phyloP scores from a whole-genome alignment of 257 asterid genomes.

The Knoxia roxburghii region DNA sequence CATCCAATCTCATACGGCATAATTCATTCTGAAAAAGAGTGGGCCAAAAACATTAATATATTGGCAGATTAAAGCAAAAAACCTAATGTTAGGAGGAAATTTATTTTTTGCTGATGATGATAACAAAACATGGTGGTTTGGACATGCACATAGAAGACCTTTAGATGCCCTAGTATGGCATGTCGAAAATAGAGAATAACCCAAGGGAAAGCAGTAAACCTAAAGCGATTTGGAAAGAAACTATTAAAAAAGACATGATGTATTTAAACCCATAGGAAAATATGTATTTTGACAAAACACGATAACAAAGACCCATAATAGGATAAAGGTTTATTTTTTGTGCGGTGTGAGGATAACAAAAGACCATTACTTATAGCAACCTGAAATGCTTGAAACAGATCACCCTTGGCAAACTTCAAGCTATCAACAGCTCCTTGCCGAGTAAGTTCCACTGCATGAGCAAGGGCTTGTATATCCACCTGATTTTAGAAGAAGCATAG shows the following conservation, averaged over 20 bases:
- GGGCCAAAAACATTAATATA: not conserved
- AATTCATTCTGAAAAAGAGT: slow-evolving; percentile 64
- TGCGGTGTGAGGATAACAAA: not conserved
- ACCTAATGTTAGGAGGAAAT: not conserved
- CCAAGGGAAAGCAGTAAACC: no score
- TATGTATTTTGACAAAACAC: no score
- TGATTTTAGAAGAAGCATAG: slow-evolving; percentile 22
- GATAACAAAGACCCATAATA: no score
- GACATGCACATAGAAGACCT: no score
- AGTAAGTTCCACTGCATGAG: slow-evolving; percentile 98
- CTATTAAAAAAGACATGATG: no score
- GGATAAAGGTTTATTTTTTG: no score
- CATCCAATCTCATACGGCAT: slow-evolving; percentile 77
- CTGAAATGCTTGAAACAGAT: slow-evolving; percentile 88
- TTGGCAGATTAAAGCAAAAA: not conserved
- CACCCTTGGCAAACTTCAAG: slow-evolving; percentile 95
- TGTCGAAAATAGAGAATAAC: no score
- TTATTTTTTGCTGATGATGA: no score
- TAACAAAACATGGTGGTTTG: no score
- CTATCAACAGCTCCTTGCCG: slow-evolving; percentile 97
- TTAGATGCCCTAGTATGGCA: no score
- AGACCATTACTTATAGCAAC: slow-evolving; percentile 26
- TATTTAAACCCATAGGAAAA: no score
- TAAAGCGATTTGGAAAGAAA: no score
- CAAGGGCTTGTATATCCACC: slow-evolving; percentile 99